phyloP scores from a whole-genome alignment of 2,329 filamentous ascomycete genomes.

The Botrytis paeoniae region DNA sequence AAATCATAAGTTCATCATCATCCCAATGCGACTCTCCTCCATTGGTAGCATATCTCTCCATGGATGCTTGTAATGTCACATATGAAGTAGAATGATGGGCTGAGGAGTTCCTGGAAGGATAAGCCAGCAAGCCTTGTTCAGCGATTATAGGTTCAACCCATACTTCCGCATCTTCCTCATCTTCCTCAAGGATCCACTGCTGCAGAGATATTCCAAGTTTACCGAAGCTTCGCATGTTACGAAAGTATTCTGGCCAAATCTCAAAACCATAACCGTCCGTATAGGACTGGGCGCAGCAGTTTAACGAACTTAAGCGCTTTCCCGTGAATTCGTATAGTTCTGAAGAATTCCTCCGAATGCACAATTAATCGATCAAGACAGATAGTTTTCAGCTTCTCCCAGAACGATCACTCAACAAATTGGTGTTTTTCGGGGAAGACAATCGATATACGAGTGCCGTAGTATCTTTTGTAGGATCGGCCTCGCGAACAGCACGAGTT shows the following conservation, averaged over 20 bases:
- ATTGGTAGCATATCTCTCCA: neutral
- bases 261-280: neutral
- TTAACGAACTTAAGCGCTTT: too few species aligned
- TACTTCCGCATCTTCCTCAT: neutral
- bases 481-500: neutral
- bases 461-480: too few species aligned
- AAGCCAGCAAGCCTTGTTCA: neutral
- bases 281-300: neutral
- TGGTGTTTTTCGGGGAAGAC: neutral
- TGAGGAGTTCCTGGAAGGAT: neutral
- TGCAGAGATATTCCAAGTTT: neutral
- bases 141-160: too few species aligned
- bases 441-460: too few species aligned
- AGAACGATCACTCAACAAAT: too few species aligned
- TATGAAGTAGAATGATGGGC: neutral
- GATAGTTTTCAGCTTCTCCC: neutral
- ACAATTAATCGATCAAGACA: neutral
- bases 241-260: fast-evolving
- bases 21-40: neutral
- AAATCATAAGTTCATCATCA: neutral
- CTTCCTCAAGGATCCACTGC: neutral
- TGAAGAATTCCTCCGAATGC: too few species aligned
- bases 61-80: neutral
- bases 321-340: too few species aligned
- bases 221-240: neutral